Evolutionary conservation across 2,329 filamentous ascomycete species (phyloP).

Genomic region (Alternaria gansuensis): DNA sequence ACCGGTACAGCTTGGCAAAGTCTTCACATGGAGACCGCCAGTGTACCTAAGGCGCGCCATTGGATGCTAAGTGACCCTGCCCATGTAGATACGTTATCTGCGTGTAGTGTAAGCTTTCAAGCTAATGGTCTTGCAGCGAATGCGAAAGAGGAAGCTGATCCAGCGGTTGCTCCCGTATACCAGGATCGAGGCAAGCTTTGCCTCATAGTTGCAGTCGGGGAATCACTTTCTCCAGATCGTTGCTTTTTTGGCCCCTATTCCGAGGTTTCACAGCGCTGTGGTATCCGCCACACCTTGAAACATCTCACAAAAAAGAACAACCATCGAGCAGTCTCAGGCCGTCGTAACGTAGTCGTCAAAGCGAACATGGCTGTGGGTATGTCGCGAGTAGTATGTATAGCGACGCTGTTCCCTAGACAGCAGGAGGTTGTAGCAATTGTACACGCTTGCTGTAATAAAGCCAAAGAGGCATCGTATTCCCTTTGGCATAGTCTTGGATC

Average conservation of each 20-base stretch:
- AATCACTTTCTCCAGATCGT: constrained; percentile 3
- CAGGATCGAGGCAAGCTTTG: constrained; percentile 1
- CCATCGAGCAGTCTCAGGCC: not conserved
- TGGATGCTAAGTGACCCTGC: constrained; percentile 9
- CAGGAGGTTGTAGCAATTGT: constrained; percentile 13
- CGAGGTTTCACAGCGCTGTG: not conserved
- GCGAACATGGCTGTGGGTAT: not conserved
- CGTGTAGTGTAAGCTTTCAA: constrained; percentile 14
- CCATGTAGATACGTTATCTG: constrained; percentile 18
- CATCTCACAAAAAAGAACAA: not conserved
- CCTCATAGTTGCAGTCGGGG: constrained; percentile 10
- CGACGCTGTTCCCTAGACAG: constrained; percentile 19
- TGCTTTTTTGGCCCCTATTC: constrained; percentile 7
- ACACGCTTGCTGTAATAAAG: constrained; percentile 9
- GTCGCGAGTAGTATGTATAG: not conserved
- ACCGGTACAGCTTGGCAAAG: constrained; percentile 18
- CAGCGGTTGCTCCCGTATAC: constrained; percentile 17
- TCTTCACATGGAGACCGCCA: constrained; percentile 16
- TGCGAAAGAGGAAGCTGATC: constrained; percentile 18
- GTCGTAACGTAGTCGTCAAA: not conserved
- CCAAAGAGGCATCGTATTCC: constrained; percentile 3
- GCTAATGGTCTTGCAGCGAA: constrained; percentile 13
- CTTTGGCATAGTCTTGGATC: not conserved
- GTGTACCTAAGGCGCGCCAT: constrained; percentile 1
- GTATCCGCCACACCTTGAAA: constrained; percentile 2